Evolutionary conservation across 768 basidiomycete genomes (phyloP).

Genomic region (Sarcodon aspratus): DNA sequence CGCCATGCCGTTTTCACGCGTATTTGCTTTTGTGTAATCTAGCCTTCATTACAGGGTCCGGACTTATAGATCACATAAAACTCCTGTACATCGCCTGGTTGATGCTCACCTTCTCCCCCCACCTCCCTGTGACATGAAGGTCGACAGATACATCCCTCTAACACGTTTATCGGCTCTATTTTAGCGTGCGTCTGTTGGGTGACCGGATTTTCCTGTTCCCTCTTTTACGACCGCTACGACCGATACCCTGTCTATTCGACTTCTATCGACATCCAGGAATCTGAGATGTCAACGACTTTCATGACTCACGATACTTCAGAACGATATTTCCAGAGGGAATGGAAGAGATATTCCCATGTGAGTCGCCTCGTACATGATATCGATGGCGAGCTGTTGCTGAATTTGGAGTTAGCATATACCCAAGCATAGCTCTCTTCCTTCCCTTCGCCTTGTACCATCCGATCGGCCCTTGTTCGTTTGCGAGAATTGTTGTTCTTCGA

Average conservation of each 20-base stretch:
- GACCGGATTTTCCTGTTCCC: neutral
- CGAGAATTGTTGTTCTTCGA: neutral
- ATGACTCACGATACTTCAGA: neutral
- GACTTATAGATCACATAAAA: neutral
- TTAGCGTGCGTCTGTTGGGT: too few relatives aligned
- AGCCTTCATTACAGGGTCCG: neutral
- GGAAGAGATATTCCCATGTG: neutral
- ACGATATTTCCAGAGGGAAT: neutral
- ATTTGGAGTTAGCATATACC: neutral
- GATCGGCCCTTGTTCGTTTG: neutral
- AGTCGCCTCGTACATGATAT: neutral
- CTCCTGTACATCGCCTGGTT: neutral
- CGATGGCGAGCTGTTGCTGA: neutral
- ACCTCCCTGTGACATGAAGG: neutral
- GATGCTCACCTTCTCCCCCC: neutral
- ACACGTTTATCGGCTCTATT: neutral
- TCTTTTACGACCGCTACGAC: neutral
- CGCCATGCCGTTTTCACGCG: neutral
- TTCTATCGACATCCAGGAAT: neutral
- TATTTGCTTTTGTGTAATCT: neutral
- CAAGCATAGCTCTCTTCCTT: neutral
- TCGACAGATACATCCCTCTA: neutral
- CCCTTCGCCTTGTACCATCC: neutral
- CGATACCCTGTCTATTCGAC: neutral
- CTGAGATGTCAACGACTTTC: neutral